A percentile compares a stretch with the other conserved stretches of the same genome.
phyloP scores from a whole-genome alignment of 345 rosid genomes.

The Euclidium syriacum region DNA sequence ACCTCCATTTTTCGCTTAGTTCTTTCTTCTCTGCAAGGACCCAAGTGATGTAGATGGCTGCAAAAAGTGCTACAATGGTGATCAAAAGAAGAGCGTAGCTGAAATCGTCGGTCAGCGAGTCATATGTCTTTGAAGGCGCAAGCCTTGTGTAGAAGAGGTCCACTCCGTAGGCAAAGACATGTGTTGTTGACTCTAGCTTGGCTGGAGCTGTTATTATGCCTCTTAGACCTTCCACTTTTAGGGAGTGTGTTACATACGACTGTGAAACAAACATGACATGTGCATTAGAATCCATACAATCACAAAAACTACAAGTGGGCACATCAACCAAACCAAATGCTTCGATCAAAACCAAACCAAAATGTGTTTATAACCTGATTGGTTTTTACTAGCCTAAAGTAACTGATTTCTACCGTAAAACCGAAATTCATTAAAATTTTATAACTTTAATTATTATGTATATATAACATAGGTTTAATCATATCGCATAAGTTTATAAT shows the following conservation, averaged over 20 bases:
- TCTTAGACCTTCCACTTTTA: constrained; percentile 79
- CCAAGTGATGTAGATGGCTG: constrained; percentile 82
- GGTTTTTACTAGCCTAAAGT: no score
- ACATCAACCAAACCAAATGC: background rate
- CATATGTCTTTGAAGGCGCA: constrained; percentile 94
- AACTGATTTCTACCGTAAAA: no score
- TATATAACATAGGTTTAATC: no score
- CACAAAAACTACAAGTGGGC: background rate
- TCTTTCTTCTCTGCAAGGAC: constrained; percentile 85
- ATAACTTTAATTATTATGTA: no score
- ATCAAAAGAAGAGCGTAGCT: constrained; percentile 84
- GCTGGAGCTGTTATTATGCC: constrained; percentile 80
- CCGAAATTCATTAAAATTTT: no score
- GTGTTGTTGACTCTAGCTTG: constrained; percentile 95
- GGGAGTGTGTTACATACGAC: constrained; percentile 82
- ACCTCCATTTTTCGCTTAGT: constrained; percentile 85
- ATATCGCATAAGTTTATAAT: no score
- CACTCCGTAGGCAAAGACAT: constrained; percentile 81
- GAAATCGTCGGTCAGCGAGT: constrained; percentile 94
- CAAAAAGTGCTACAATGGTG: constrained; percentile 80
- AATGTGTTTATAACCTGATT: background rate
- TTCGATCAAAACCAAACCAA: no score
- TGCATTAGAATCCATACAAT: background rate
- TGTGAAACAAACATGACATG: constrained; percentile 31
- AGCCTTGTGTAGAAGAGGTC: constrained; percentile 87